Evolutionary conservation across 345 rosid genomes (phyloP).

Genomic region (Reutealis trisperma): DNA sequence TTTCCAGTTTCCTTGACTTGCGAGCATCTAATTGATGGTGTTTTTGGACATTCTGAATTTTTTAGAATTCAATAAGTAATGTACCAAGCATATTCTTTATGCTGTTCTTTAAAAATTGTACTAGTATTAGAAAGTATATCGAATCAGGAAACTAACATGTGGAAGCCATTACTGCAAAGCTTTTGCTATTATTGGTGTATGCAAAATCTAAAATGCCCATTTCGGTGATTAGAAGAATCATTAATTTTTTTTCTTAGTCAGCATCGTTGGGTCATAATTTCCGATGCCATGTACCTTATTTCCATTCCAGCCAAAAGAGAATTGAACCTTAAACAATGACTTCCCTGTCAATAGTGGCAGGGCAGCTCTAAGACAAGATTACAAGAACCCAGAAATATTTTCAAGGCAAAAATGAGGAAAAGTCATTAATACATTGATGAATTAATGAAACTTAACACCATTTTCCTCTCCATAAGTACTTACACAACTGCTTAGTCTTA

Average conservation of each 20-base stretch:
- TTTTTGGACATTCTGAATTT: background rate
- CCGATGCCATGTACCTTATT: conserved; percentile 12
- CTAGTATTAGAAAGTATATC: background rate
- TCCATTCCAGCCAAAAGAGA: background rate
- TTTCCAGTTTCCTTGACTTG: background rate
- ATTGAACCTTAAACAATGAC: background rate
- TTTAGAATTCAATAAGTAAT: background rate
- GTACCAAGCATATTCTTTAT: conserved; percentile 14
- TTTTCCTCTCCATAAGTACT: too few species aligned
- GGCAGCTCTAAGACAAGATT: too few species aligned
- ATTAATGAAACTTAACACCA: too few species aligned
- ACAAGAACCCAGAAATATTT: too few species aligned
- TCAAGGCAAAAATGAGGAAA: too few species aligned
- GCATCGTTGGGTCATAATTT: background rate
- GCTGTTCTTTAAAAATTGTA: background rate
- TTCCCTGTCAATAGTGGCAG: too few species aligned
- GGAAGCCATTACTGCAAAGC: conserved; percentile 26
- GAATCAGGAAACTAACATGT: conserved; percentile 22
- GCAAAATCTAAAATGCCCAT: conserved; percentile 3
- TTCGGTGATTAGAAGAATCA: conserved; percentile 8
- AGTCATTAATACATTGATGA: too few species aligned
- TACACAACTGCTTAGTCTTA: too few species aligned
- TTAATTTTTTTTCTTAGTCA: conserved; percentile 3
- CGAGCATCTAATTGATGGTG: background rate
- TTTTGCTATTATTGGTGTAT: too few species aligned